phyloP scores from a whole-genome alignment of 2,329 filamentous ascomycete species.

The Sclerotiophoma versabilis region DNA sequence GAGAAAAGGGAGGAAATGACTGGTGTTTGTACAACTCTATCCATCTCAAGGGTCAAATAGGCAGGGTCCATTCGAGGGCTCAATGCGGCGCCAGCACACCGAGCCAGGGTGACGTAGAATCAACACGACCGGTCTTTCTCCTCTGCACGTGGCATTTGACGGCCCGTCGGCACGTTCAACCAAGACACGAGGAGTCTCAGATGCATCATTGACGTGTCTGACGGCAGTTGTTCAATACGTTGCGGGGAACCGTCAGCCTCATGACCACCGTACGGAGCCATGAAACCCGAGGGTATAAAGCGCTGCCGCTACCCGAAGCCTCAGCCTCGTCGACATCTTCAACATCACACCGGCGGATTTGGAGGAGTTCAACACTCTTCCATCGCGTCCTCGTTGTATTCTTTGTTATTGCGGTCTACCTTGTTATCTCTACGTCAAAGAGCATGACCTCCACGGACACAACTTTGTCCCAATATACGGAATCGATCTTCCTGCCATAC shows the following conservation, averaged over 20 bases:
- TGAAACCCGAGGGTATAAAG: constrained; percentile 30
- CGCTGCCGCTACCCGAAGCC: constrained; percentile 5
- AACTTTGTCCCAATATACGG: constrained; percentile 24
- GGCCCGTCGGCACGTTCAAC: neutral
- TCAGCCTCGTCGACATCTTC: constrained; percentile 19
- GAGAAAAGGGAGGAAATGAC: neutral
- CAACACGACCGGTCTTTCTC: neutral
- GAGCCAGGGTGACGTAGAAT: constrained; percentile 3
- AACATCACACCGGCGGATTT: constrained; percentile 17
- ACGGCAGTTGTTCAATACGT: constrained; percentile 8
- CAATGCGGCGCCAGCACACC: neutral
- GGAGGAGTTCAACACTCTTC: constrained; percentile 33
- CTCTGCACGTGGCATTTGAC: neutral
- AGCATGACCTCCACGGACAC: constrained; percentile 19
- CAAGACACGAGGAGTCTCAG: constrained; percentile 9
- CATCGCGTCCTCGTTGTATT: constrained; percentile 14
- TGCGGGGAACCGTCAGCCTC: constrained; percentile 20
- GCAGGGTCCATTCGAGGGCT: neutral
- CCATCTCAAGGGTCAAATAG: neutral
- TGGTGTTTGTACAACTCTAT: neutral
- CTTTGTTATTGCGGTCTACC: constrained; percentile 7
- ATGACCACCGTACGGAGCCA: constrained; percentile 27
- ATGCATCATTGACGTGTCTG: constrained; percentile 21
- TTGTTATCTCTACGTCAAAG: constrained; percentile 13
- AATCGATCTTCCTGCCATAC: constrained; percentile 45